These are phyloP conservation scores for Diplogelasinospora grovesii DNA, from an alignment of 495 filamentous ascomycete genomes.

Conservation along the genomic window DNA sequence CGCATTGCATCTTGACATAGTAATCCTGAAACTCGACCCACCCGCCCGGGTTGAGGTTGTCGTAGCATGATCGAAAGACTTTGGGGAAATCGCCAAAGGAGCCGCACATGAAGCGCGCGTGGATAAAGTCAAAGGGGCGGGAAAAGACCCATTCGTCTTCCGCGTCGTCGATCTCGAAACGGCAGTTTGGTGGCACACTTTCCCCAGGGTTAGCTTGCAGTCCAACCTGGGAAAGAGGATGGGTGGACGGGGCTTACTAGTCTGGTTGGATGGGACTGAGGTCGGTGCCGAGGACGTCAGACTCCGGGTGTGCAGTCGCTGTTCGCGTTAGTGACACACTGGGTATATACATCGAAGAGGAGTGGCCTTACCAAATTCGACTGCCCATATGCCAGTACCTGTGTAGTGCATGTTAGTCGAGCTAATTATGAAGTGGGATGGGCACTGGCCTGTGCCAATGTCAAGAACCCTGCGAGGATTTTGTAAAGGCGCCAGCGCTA, in stretches of 20 bases:
- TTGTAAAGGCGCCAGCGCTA: not conserved
- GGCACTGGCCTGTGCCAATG: not conserved
- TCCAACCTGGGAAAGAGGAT: no score
- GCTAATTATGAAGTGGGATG: not conserved
- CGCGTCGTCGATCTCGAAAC: constrained; percentile 31
- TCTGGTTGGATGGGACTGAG: constrained; percentile 38
- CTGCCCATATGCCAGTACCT: no score
- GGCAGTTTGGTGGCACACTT: constrained; percentile 25
- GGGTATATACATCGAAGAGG: no score
- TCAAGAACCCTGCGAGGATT: not conserved
- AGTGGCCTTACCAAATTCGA: no score
- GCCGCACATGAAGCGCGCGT: constrained; percentile 38
- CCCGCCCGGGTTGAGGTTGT: constrained; percentile 45
- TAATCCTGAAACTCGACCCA: constrained; percentile 53
- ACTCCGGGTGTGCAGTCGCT: constrained; percentile 2
- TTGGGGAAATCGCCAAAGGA: constrained; percentile 38
- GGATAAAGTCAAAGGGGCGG: constrained; percentile 27
- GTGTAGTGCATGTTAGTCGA: constrained; percentile 4
- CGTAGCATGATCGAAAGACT: constrained; percentile 19
- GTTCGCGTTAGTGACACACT: no score
- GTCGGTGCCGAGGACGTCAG: constrained; percentile 32
- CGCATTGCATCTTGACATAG: constrained; percentile 30
- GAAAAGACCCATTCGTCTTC: constrained; percentile 25
- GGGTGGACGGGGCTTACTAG: constrained; percentile 22
- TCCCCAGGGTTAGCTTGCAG: not conserved